phyloP scores from a whole-genome alignment of 176 grass and related monocot species.

The Paspalum notatum region DNA sequence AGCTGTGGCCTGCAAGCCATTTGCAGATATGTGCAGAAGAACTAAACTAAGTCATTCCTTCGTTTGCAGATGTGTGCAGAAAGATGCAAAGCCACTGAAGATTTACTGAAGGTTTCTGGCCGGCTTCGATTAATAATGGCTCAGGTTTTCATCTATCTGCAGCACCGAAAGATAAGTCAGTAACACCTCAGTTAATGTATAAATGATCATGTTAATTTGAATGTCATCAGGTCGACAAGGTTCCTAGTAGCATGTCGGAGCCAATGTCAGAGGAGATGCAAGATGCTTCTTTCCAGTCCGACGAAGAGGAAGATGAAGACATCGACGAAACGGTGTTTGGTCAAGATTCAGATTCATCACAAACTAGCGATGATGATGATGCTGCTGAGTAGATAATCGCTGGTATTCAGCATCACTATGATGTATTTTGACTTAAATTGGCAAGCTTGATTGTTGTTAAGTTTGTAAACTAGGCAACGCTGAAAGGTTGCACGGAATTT shows the following conservation, averaged over 20 bases:
- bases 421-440: neutral
- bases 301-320: slow-evolving; percentile 63
- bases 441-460: slow-evolving; percentile 13
- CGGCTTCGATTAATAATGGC: slow-evolving; percentile 67
- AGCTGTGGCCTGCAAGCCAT: neutral
- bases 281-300: slow-evolving; percentile 11
- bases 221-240: slow-evolving; percentile 57
- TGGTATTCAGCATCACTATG: neutral
- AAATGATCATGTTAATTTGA: slow-evolving; percentile 20
- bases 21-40: neutral
- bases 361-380: slow-evolving; percentile 41
- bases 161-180: neutral
- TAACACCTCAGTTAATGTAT: neutral
- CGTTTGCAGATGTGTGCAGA: slow-evolving; percentile 60
- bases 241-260: slow-evolving; percentile 32
- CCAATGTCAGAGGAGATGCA: slow-evolving; percentile 27
- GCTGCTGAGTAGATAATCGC: slow-evolving; percentile 44
- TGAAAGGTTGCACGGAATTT: slow-evolving; percentile 43
- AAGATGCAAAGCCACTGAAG: slow-evolving; percentile 55
- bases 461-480: slow-evolving; percentile 24
- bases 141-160: slow-evolving; percentile 63
- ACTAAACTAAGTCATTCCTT: slow-evolving; percentile 17
- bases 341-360: slow-evolving; percentile 67
- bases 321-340: slow-evolving; percentile 88
- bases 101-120: slow-evolving; percentile 82